Evolutionary conservation across 2,329 filamentous ascomycete species (phyloP), one percentile per base, ranked within the genome.

Genomic region (Stachybotrys chlorohalonatus): DNA sequence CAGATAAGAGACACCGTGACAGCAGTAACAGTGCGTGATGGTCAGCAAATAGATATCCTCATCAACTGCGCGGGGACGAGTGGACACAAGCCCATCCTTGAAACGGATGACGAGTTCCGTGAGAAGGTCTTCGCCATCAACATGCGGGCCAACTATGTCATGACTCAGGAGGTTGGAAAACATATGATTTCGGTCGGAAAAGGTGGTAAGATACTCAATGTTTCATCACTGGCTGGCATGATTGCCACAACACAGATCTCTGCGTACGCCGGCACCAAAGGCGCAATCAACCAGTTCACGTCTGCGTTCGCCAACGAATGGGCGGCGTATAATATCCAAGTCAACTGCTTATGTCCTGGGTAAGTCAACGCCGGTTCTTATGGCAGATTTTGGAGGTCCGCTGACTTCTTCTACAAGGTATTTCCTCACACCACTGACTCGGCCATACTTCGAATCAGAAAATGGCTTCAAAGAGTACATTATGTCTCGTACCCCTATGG

Each of bases 151-250:
- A 55, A 48, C 32, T 55, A 55, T 31, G 47, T 55, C 31, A 49
- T 55, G 51, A 55, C 51, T 15, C 51, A 55, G 36, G 54, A 55
- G 45, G 51, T 55, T 9, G 54, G 54, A 15, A 48, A 52, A 16
- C 51, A 50, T 36, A 55, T 55, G 54, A 55, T 55, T 50, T 15
- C 51, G 11, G 30, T 24, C 5, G 54, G 54, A 16, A 53, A 53
- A 31, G 54, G 54, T 8, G 54, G 54, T 5, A 55, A 55, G 51
- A 53, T 55, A 45, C 54, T 55, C 31, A 55, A 55, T 17, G 47
- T 54, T 15, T 54, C 52, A 15, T 54, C 52, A 7, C 32, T 54
- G 9, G 52, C 52, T 7, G 52, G 52, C 9, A 50, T 54, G 11
- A 45, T 54, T 15, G 52, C 52, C 9, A 49, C 30, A 3, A 17